Evolutionary conservation across 2,329 filamentous ascomycete genomes (phyloP).

Genomic region (Hawksworthiomyces lignivorus): DNA sequence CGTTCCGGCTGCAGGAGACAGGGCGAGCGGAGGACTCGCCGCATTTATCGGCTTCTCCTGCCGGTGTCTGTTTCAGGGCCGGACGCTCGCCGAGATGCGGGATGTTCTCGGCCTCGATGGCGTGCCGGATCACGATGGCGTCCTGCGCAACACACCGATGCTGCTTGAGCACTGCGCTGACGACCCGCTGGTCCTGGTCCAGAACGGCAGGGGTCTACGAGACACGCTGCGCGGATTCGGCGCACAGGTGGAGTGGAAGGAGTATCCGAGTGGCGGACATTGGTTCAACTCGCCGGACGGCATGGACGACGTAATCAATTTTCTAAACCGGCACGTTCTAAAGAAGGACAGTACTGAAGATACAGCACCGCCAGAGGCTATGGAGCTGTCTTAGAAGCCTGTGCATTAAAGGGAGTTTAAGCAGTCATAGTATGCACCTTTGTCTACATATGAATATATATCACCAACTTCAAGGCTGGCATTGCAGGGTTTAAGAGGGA

Average conservation of each 20-base stretch:
- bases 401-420: no score
- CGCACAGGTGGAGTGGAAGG: conserved; percentile 30
- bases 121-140: conserved; percentile 18
- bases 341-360: no score
- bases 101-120: conserved; percentile 20
- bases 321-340: no score
- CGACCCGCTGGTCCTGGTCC: conserved; percentile 31
- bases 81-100: conserved; percentile 24
- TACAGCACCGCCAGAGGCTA: no score
- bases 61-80: conserved; percentile 27
- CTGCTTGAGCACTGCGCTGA: conserved; percentile 37
- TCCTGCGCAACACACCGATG: conserved; percentile 32
- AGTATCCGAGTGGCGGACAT: conserved; percentile 35
- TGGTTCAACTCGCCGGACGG: conserved; percentile 37
- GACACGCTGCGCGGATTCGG: conserved; percentile 29
- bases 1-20: conserved; percentile 1
- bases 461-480: no score
- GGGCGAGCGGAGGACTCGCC: conserved; percentile 5
- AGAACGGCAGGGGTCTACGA: conserved; percentile 26
- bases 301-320: conserved; percentile 28
- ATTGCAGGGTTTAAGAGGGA: no score
- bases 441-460: no score
- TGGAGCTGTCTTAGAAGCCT: no score
- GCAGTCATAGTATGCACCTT: conserved; percentile 8
- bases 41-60: conserved; percentile 32